These are phyloP conservation scores for Neonothopanus nambi DNA, from an alignment of 1,284 basidiomycete species.

Conservation along the genomic window DNA sequence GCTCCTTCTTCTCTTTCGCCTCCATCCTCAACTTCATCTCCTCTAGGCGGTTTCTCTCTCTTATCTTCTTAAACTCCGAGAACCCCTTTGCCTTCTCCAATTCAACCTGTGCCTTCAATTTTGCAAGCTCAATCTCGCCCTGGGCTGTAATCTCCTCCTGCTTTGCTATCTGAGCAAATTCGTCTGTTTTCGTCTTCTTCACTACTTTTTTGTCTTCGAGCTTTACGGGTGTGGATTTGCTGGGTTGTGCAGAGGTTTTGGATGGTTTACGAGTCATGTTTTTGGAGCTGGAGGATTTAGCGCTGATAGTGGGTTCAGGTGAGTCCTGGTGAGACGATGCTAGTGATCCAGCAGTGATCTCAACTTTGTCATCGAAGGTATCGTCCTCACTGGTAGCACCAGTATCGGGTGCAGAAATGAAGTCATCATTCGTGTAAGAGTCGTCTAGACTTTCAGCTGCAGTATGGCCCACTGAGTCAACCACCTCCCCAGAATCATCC, in stretches of 20 bases:
- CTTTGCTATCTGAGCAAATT: constrained; percentile 3
- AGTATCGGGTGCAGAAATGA: too few species aligned
- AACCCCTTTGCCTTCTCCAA: not conserved
- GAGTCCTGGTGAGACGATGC: not conserved
- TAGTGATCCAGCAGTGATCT: not conserved
- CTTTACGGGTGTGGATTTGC: too few species aligned
- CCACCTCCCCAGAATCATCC: too few species aligned
- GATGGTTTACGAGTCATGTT: too few species aligned
- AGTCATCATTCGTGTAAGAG: too few species aligned
- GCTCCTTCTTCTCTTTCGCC: too few species aligned
- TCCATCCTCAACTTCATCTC: not conserved
- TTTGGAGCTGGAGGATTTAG: too few species aligned
- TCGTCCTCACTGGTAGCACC: too few species aligned
- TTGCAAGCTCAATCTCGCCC: not conserved
- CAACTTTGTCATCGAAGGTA: not conserved
- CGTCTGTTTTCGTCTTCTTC: not conserved
- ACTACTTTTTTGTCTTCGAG: not conserved
- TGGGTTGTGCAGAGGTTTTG: too few species aligned
- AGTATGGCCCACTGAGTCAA: too few species aligned
- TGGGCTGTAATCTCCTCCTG: not conserved
- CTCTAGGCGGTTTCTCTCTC: not conserved
- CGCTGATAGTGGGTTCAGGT: too few species aligned
- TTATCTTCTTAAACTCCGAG: not conserved
- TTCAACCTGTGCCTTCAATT: not conserved
- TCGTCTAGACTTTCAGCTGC: too few species aligned